Base-by-base conservation (phyloP, 768 basidiomycete species). In the Clitopilus hobsonii region DNA sequence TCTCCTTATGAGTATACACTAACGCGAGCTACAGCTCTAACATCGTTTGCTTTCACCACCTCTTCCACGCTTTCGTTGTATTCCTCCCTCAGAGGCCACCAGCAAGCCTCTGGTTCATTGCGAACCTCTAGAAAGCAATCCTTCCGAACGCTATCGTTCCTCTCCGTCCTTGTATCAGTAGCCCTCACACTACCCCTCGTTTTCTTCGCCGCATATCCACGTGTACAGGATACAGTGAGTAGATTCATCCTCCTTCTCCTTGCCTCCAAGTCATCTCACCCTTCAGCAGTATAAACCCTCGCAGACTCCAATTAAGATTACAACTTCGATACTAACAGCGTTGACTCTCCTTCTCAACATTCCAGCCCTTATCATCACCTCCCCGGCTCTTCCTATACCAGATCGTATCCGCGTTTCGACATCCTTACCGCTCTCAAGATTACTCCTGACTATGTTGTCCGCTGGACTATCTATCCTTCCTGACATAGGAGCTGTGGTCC, bases 31-130 rank as follows among this genome's bases (percentile, higher is more conserved):
- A 6, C 41, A 89, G 86, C 80, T 50, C 77, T 77, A 18, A 78
- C 75, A 22, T 79, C 82, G 7, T 89, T 90, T 64, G 73, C 83
- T 11, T 89, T 88, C 62, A 76, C 84, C 16, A 83, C 88, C 1
- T 72, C 82, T 5, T 78, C 80, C 56, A 87, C 89, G 3, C 72
- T 89, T 16, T 80, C 85, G 18, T 67, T 89, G 52, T 88, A 87
- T 58, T 74, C 82, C 30, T 81, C 86, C 2, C 67, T 88, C 52
- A 78, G 77, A 55, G 77, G 77, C 24, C 69, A 71, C 5, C 52
- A 68, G 8, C 73, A 71, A 52, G 66, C 74, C 5, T 57, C 74
- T 14, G 67, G 70, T 1, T 71, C 74, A 25, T 64, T 64, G 6
- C 84, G 82, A 67, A 72, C 73, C 49, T 70, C 78, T 11, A 74